These are phyloP conservation scores for Yarrowia osloensis DNA, from an alignment of 805 yeast genomes.

Conservation along the genomic window DNA sequence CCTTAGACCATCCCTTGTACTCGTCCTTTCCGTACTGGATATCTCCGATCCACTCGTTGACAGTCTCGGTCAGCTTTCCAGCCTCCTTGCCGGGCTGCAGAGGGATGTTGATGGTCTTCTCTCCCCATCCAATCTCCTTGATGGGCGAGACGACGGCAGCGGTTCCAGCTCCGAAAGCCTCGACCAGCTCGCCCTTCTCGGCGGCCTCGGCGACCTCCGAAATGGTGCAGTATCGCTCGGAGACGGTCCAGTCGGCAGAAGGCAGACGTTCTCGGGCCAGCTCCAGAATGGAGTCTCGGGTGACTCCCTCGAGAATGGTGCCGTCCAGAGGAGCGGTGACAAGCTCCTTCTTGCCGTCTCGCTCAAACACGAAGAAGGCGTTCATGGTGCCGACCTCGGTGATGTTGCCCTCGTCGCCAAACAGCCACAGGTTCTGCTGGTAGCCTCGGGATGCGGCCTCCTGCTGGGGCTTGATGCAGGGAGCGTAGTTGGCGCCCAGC, in stretches of 20 bases:
- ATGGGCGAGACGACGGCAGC: constrained; percentile 97
- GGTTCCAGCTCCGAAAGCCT: constrained; percentile 96
- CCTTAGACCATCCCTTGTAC: constrained; percentile 47
- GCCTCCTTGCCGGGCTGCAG: constrained; percentile 73
- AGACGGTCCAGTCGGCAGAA: constrained; percentile 74
- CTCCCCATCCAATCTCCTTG: constrained; percentile 79
- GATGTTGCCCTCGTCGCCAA: constrained; percentile 81
- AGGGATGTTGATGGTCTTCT: constrained; percentile 73
- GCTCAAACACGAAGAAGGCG: constrained; percentile 81
- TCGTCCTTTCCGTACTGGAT: constrained; percentile 87
- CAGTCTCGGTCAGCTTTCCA: constrained; percentile 61
- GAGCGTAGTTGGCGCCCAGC: constrained; percentile 97
- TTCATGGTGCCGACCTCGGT: constrained; percentile 99
- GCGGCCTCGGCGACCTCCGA: constrained; percentile 78
- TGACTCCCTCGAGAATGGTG: constrained; percentile 94
- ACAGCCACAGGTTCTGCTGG: constrained; percentile 95
- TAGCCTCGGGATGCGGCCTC: constrained; percentile 90
- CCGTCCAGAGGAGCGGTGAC: constrained; percentile 98
- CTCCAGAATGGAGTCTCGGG: constrained; percentile 82
- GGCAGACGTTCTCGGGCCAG: constrained; percentile 77
- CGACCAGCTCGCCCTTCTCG: constrained; percentile 77
- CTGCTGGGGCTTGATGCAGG: constrained; percentile 86
- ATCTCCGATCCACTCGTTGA: constrained; percentile 83
- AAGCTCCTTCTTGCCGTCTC: constrained; percentile 82
- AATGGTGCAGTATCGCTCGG: constrained; percentile 83